Base-by-base conservation (phyloP, 257 asterid genomes). In the Henckelia pumila region DNA sequence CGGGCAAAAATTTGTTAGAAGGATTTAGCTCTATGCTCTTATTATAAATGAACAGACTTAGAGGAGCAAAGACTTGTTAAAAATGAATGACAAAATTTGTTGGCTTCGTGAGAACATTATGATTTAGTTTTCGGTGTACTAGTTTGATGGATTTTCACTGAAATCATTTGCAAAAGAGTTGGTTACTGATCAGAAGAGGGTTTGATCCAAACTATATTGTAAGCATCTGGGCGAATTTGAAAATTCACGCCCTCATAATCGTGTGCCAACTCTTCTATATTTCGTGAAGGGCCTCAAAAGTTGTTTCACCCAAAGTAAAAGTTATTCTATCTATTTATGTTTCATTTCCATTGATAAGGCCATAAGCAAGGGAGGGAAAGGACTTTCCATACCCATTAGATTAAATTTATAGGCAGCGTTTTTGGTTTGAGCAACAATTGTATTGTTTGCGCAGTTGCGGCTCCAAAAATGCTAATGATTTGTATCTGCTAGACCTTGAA, bases 211-310 rank as follows among this genome's bases (percentile, higher is more conserved):
- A 44, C 30, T 49, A 21, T 19, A 16, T 49, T 40, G 14, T 17
- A 16, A 47, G 55, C 55, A n/a, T 49, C 59, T 68, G 21, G 33
- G 53, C 11, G 22, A 69, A 60, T 26, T 40, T 60, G 23, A 59
- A 29, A 19, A 5, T 47, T 1, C 50, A 25, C 7, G 24, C 59
- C 33, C 47, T 44, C n/a, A 19, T 22, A 25, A 59, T 19, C 17
- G 3, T 44, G 59, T 30, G 2, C 28, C 21, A 23, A 58, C 52
- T 37, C n/a, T 40, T 37, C 44, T 25, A 21, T 62, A 10, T 55
- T 19, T 28, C 29, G 6, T 52, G 19, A 8, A 7, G 26, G 23
- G 29, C 23, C 6, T 53, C 17, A 13, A 7, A 16, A 11, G 10
- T 67, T 30, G 10, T 23, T 47, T 16, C 0, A 20, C 25, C 52